Conservation (phyloP, 2,329 filamentous ascomycete genomes). For the Ophiostoma tasmaniense region DNA sequence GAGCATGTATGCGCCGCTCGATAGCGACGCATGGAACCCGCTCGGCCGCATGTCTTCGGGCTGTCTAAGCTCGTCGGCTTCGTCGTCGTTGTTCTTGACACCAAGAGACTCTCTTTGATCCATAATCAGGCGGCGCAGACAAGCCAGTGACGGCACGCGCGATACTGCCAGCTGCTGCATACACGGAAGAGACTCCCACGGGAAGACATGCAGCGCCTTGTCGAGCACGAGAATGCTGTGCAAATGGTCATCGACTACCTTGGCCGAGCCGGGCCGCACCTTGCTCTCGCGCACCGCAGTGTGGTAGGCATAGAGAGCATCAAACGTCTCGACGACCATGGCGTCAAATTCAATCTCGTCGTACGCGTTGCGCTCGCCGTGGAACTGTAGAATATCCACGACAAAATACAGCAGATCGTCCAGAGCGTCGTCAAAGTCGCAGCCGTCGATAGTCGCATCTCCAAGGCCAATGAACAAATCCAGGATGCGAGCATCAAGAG, state of each 20-base stretch:
- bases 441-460: slow-evolving; percentile 55
- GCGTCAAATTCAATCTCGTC: slow-evolving; percentile 94
- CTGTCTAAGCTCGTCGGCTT: slow-evolving; percentile 10
- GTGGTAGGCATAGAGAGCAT: slow-evolving; percentile 75
- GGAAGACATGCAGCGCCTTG: slow-evolving; percentile 81
- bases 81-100: background rate
- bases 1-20: slow-evolving; percentile 66
- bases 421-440: slow-evolving; percentile 79
- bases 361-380: slow-evolving; percentile 91
- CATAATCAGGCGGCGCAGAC: slow-evolving; percentile 66
- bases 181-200: slow-evolving; percentile 92
- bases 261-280: slow-evolving; percentile 4
- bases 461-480: slow-evolving; percentile 85
- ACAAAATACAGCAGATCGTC: slow-evolving; percentile 93
- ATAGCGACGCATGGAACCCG: slow-evolving; percentile 47
- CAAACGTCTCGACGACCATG: slow-evolving; percentile 81
- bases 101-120: slow-evolving; percentile 32
- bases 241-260: slow-evolving; percentile 28
- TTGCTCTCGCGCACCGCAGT: slow-evolving; percentile 23
- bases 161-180: slow-evolving; percentile 72
- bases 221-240: slow-evolving; percentile 89
- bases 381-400: slow-evolving; percentile 91
- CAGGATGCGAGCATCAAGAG: slow-evolving; percentile 56
- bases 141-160: slow-evolving; percentile 77
- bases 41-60: slow-evolving; percentile 18